Base-by-base conservation (phyloP, 805 yeast species). In the Ogataea sp. region DNA sequence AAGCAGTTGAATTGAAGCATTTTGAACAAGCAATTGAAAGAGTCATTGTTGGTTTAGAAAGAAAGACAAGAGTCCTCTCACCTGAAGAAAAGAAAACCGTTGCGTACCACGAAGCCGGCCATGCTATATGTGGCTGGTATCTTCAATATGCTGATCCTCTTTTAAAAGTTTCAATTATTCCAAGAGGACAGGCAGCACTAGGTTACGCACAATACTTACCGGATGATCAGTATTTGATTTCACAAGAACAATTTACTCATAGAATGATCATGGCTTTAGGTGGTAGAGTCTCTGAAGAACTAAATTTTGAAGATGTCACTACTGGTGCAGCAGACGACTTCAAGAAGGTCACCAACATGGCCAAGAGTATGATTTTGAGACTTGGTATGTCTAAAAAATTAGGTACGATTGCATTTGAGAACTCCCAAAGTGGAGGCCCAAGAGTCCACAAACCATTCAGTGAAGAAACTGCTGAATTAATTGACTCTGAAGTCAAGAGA, bases 121-220 rank as follows among this genome's bases (percentile, higher is more conserved):
- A 88, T 59, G 97, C 97, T 4, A 82, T 88, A 36, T 84, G 96
- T 62, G 97, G 96, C 18, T 89, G 96, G 97, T 86, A 68, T 56
- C 69, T 88, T 55, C 75, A 79, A 62, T 78, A 66, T 64, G 96
- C 97, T 10, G 95, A 88, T 58, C 97, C 97, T 7, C 66, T 88
- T 43, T 73, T 89, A 43, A 88, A 88, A 61, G 96, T 88, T n/a
- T 83, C 95, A 17, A 88, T 88, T 49, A 85, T 88, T 45, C 97
- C 97, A 41, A 78, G 95, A 61, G 96, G 96, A 18, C 85, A 83
- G 60, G 96, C 95, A 37, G 95, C 96, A 13, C 67, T 88, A 40
- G 97, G 97, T n/a, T 88, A 89, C 59, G 96, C 97, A 3, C 96
- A 89, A 61, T 85, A 88, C 55, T 68, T 89, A 45, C 97, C 97